phyloP scores from a whole-genome alignment of 768 basidiomycete genomes.

The Mycena vitilis region DNA sequence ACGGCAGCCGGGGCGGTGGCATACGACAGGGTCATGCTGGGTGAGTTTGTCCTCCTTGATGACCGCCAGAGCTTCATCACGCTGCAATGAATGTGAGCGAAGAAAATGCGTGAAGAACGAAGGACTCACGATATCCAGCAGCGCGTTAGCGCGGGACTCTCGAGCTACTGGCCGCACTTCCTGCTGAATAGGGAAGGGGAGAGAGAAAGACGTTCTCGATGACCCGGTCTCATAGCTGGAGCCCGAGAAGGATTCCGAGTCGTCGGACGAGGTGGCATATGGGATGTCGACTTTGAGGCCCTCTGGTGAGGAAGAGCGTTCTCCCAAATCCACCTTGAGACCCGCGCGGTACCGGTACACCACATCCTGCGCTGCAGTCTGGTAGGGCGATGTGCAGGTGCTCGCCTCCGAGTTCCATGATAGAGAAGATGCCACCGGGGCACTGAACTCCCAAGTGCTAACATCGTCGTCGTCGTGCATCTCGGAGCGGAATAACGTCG shows the following conservation, averaged over 20 bases:
- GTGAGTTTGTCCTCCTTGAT: slow-evolving; percentile 43
- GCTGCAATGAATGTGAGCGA: slow-evolving; percentile 39
- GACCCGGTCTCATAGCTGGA: slow-evolving; percentile 26
- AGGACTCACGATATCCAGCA: slow-evolving; percentile 54
- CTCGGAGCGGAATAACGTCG: slow-evolving; percentile 12
- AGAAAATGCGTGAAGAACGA: not conserved
- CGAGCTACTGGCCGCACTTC: slow-evolving; percentile 47
- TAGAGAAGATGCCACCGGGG: slow-evolving; percentile 39
- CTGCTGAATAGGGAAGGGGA: slow-evolving; percentile 33
- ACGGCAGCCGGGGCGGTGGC: slow-evolving; percentile 35
- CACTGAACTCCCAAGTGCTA: slow-evolving; percentile 53
- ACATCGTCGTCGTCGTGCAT: slow-evolving; percentile 42
- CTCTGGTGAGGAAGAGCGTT: slow-evolving; percentile 14
- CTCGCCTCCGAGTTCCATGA: slow-evolving; percentile 41
- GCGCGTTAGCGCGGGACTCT: slow-evolving; percentile 49
- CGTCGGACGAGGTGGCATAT: slow-evolving; percentile 15
- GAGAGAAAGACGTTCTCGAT: slow-evolving; percentile 26
- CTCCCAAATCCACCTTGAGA: slow-evolving; percentile 39
- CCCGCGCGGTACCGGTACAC: slow-evolving; percentile 52
- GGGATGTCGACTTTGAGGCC: not conserved
- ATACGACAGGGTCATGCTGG: slow-evolving; percentile 34
- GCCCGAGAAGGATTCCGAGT: slow-evolving; percentile 2
- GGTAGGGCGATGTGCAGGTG: slow-evolving; percentile 40
- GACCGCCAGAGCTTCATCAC: slow-evolving; percentile 49
- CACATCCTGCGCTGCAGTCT: slow-evolving; percentile 56